Conservation (phyloP, 2,329 filamentous ascomycete genomes). For the Sporothrix globosa region DNA sequence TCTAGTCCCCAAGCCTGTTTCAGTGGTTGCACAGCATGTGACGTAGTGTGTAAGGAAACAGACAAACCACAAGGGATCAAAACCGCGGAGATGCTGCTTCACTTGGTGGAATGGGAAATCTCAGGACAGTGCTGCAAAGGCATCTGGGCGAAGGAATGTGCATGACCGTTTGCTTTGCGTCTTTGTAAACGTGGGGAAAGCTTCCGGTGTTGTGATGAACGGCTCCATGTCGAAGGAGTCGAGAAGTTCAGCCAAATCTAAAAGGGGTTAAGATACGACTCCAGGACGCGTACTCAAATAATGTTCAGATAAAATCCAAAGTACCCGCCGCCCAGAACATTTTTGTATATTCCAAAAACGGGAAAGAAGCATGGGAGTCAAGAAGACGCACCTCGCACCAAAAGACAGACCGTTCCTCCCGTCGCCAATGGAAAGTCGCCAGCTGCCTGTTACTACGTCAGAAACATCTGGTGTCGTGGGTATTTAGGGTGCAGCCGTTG, state of each 20-base stretch:
- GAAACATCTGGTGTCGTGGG: slow-evolving; percentile 28
- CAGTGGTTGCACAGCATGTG: slow-evolving; percentile 24
- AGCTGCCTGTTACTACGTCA: slow-evolving; percentile 22
- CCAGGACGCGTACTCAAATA: too few species aligned
- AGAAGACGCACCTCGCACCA: slow-evolving; percentile 9
- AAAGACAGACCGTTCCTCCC: background rate
- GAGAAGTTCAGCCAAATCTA: background rate
- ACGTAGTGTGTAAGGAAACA: background rate
- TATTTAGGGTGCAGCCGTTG: slow-evolving; percentile 10
- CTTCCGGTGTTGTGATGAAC: background rate
- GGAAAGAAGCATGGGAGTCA: background rate
- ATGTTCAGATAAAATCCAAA: background rate
- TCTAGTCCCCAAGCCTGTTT: slow-evolving; percentile 24
- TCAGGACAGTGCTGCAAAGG: background rate
- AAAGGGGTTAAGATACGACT: background rate
- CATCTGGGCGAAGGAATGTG: background rate
- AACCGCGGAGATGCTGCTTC: background rate
- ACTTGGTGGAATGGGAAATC: background rate
- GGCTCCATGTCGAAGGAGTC: slow-evolving; percentile 3
- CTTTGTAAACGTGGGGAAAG: slow-evolving; percentile 13
- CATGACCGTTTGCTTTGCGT: background rate
- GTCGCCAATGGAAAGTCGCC: slow-evolving; percentile 3
- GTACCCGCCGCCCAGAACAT: background rate
- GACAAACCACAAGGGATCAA: background rate
- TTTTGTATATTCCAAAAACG: background rate